Percentiles rank a stretch among this genome's conserved stretches.
Conservation (phyloP, 2,329 filamentous ascomycete genomes). For the Apiospora hydei region DNA sequence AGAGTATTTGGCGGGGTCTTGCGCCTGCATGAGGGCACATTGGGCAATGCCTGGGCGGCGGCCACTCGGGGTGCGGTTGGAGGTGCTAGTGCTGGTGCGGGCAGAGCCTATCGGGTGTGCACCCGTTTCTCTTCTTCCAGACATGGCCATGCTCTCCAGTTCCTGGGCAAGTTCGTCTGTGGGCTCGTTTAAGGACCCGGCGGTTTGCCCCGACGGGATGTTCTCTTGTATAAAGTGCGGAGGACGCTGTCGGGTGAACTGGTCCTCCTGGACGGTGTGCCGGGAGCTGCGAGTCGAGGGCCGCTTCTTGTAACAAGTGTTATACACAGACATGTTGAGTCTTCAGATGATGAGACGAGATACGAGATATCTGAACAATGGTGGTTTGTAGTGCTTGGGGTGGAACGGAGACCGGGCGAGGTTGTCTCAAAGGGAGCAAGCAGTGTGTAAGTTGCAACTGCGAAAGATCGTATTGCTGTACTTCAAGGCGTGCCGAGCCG, state of each 20-base stretch:
- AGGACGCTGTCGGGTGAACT: constrained; percentile 30
- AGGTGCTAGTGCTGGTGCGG: not conserved
- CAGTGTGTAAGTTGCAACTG: not conserved
- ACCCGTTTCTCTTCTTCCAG: not conserved
- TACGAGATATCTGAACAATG: not conserved
- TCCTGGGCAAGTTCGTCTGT: not conserved
- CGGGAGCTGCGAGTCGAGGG: not conserved
- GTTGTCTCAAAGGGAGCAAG: not conserved
- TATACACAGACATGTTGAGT: not conserved
- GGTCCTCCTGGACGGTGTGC: constrained; percentile 2
- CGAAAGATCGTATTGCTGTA: not conserved
- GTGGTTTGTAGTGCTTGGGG: not conserved
- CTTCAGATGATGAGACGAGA: not conserved
- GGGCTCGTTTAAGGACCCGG: constrained; percentile 24
- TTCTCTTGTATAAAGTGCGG: constrained; percentile 34
- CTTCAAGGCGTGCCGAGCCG: not conserved
- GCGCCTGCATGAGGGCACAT: not conserved
- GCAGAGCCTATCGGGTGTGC: not conserved
- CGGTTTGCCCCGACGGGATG: constrained; percentile 30
- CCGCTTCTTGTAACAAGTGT: not conserved
- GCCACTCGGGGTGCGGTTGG: not conserved
- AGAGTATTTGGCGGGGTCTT: not conserved
- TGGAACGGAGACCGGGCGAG: not conserved
- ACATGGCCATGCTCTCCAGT: constrained; percentile 13
- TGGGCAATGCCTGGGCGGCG: not conserved